Conservation (phyloP, 768 basidiomycete genomes). For the Gloeophyllum trabeum region DNA sequence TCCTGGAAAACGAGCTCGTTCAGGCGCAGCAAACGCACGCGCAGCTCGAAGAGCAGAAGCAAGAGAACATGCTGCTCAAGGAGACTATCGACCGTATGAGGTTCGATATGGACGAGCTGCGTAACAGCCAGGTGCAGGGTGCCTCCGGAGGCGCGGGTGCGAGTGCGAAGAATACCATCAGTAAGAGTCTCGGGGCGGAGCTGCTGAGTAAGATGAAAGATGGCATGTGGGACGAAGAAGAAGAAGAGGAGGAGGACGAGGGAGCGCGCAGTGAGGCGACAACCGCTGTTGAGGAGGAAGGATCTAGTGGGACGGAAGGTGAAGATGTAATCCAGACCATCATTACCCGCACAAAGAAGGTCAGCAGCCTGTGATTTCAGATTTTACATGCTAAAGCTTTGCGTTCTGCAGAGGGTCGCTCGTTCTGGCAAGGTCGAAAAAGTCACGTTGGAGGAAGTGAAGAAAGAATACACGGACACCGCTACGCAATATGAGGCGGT, state of each 20-base stretch:
- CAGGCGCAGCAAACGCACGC: constrained; percentile 62
- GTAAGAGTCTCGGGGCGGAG: constrained; percentile 70
- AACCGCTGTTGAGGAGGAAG: constrained; percentile 24
- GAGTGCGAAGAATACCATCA: constrained; percentile 47
- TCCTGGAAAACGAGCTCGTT: constrained; percentile 63
- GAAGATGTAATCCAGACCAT: constrained; percentile 82
- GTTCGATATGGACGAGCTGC: constrained; percentile 89
- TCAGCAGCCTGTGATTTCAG: constrained; percentile 17
- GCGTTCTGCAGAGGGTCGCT: constrained; percentile 46
- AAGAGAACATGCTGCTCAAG: constrained; percentile 85
- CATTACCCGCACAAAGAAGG: constrained; percentile 75
- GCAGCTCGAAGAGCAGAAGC: constrained; percentile 85
- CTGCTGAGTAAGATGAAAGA: constrained; percentile 53
- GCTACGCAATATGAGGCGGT: constrained; percentile 58
- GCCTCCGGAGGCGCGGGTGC: constrained; percentile 30
- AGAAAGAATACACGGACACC: constrained; percentile 70
- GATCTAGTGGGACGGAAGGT: constrained; percentile 45
- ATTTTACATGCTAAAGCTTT: constrained; percentile 1
- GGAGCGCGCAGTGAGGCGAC: constrained; percentile 23
- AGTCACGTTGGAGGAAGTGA: constrained; percentile 41
- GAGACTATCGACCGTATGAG: constrained; percentile 94
- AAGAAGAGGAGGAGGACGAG: constrained; percentile 23
- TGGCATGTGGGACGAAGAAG: constrained; percentile 25
- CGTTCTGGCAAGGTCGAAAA: constrained; percentile 41
- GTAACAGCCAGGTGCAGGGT: constrained; percentile 29